Conservation (phyloP, 371 early-diverging fungal genomes). For the Coemansia sp. region DNA sequence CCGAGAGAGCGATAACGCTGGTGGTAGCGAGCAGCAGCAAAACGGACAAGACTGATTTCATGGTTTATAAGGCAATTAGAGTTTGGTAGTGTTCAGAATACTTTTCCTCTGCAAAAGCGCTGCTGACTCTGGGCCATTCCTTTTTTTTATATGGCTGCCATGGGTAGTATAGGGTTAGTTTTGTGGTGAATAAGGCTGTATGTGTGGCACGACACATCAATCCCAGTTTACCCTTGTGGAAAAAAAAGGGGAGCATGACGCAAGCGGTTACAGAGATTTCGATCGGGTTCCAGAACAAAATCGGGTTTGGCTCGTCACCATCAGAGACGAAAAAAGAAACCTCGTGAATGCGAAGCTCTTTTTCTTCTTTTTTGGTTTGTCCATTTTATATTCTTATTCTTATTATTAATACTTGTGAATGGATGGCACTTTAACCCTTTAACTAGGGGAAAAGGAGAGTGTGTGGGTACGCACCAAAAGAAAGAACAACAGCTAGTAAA, state of each 20-base stretch:
- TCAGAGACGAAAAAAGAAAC: background rate
- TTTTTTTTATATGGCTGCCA: too few species aligned
- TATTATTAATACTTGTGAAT: background rate
- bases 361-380: background rate
- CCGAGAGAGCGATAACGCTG: slow-evolving; percentile 1
- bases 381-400: too few species aligned
- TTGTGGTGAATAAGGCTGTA: background rate
- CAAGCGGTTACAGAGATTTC: background rate
- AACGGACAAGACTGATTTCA: background rate
- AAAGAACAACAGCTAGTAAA: too few species aligned
- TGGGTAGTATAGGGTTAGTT: too few species aligned
- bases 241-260: background rate
- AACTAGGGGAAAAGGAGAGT: background rate
- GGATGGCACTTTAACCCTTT: background rate
- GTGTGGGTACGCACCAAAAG: too few species aligned
- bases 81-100: too few species aligned
- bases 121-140: too few species aligned
- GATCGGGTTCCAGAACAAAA: background rate
- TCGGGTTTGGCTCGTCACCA: background rate
- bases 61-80: background rate
- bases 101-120: too few species aligned
- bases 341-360: background rate
- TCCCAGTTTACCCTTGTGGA: background rate
- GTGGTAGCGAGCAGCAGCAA: background rate
- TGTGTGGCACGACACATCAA: background rate